Evolutionary conservation across 495 filamentous ascomycete genomes (phyloP), one percentile per base, ranked within the genome.

Genomic region (Stereocaulon alpinum): DNA sequence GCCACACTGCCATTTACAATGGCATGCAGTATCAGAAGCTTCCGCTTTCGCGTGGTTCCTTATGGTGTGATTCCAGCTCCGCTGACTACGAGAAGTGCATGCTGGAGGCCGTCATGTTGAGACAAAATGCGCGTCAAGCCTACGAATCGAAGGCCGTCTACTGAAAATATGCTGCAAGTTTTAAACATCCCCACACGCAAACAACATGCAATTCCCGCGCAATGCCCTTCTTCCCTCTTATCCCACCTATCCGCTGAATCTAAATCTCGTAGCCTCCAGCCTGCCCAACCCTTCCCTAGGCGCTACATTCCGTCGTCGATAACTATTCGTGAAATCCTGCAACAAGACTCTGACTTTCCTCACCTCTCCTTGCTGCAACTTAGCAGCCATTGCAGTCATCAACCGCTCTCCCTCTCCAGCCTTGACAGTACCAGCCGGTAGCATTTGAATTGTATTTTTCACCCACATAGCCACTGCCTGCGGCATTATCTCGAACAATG

Each of bases 251-350:
- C 86, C 86, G 62, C 74, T 78, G 68, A 94, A 96, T 64, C 86
- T 85, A 75, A 96, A 96, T 43, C 88, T 82, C 54, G 84, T 80
- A 9, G 89, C 89, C 72, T 94, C 88, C 43, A 96, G 71, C 62
- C 87, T 77, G 7, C 91, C 91, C 44, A 96, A 77, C 5, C 91
- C 91, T 65, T 95, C 91, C 57, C 91, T 73, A n/a, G 91, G 91
- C 22, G 91, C 91, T 14, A 99, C 87, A 70, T 99, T 96, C 64
- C 95, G 80, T 64, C 94, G 76, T 43, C 93, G 84, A 69, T 97
- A 99, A 41, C 81, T 86, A 65, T 90, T 95, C 7, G 94, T 96
- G 68, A 99, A 99, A 72, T 99, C 83, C 77, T 97, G 94, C 40
- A 99, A 78, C 4, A 96, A 79, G 40, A 81, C 81, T 22, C 94